Evolutionary conservation across 225 moss, liverwort and hornwort species (phyloP).

Genomic region (Anthoceros angustus): DNA sequence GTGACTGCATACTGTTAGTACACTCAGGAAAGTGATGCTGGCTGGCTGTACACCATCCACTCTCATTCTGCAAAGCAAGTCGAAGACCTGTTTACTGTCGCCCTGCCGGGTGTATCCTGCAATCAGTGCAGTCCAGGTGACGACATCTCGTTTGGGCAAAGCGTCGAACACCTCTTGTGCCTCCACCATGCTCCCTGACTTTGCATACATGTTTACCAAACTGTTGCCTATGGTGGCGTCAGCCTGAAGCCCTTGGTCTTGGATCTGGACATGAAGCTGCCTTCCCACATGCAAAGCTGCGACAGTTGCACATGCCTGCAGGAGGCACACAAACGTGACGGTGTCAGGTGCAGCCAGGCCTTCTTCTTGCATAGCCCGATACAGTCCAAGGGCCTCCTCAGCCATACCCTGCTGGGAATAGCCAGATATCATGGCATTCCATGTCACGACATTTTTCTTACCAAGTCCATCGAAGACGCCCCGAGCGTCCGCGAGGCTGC

Average conservation of each 20-base stretch:
- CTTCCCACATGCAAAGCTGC: neutral
- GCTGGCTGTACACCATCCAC: neutral
- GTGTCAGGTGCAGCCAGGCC: neutral
- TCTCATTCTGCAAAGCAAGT: neutral
- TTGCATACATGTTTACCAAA: neutral
- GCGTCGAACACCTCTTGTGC: constrained; percentile 1
- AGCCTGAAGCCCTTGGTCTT: neutral
- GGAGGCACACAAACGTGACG: neutral
- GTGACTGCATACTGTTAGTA: neutral
- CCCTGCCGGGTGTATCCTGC: neutral
- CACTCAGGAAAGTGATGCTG: neutral
- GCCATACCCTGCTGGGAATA: neutral
- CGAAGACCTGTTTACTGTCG: neutral
- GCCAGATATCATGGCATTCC: constrained; percentile 3
- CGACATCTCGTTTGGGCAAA: neutral
- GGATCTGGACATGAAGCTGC: neutral
- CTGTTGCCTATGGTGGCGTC: neutral
- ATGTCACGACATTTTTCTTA: neutral
- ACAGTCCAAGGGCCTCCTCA: neutral
- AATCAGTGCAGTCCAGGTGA: neutral
- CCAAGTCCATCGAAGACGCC: neutral
- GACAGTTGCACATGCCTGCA: neutral
- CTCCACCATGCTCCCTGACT: neutral
- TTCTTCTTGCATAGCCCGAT: neutral
- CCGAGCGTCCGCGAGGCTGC: neutral